phyloP scores from a whole-genome alignment of 2,329 filamentous ascomycete genomes.

The Fusarium stilboides region DNA sequence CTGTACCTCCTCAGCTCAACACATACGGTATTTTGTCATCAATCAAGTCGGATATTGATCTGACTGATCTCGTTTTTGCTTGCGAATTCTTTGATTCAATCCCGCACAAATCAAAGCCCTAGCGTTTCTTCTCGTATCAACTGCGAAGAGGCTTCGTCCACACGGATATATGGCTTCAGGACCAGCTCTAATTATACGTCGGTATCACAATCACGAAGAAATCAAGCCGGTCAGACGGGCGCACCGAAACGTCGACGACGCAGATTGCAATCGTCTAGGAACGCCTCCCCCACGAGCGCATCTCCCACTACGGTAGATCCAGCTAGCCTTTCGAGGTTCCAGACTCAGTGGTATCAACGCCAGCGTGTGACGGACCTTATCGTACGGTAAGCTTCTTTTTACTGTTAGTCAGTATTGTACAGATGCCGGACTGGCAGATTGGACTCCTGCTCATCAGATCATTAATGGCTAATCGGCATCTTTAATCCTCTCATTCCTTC shows the following conservation, averaged over 20 bases:
- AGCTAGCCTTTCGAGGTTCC: conserved; percentile 43
- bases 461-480: conserved; percentile 7
- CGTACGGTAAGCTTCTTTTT: conserved; percentile 38
- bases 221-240: conserved; percentile 21
- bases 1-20: background rate
- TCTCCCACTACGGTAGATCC: conserved; percentile 20
- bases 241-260: conserved; percentile 35
- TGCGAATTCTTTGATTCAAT: background rate
- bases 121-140: conserved; percentile 2
- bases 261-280: conserved; percentile 18
- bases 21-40: background rate
- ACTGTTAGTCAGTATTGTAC: background rate
- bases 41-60: background rate
- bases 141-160: conserved; percentile 4
- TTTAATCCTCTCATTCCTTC: conserved; percentile 27
- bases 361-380: conserved; percentile 20
- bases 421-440: conserved; percentile 1
- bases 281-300: conserved; percentile 37
- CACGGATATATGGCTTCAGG: conserved; percentile 2
- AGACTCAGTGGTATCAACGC: conserved; percentile 34
- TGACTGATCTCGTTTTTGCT: conserved; percentile 11
- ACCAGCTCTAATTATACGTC: conserved; percentile 19
- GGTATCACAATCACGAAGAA: conserved; percentile 8
- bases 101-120: background rate
- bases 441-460: conserved; percentile 11